Evolutionary conservation across 305 asterid species (phyloP).

Genomic region (Stenogyne calaminthoides): DNA sequence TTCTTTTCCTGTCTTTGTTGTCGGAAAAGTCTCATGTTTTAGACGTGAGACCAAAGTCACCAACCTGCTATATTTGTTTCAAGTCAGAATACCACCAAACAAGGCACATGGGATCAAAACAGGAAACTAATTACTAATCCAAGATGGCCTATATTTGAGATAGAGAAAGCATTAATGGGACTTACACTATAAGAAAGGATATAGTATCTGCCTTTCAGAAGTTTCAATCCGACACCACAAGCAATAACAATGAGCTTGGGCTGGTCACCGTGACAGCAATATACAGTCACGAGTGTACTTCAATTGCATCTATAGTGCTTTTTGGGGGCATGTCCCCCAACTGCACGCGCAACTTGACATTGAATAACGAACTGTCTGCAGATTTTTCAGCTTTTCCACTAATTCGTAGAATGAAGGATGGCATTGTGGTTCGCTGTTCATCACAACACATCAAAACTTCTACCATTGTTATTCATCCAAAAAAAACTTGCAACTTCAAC

Average conservation of each 20-base stretch:
- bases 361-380: conserved; percentile 63
- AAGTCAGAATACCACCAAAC: too few relatives aligned
- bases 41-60: too few relatives aligned
- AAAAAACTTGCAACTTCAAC: background rate
- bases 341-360: conserved; percentile 58
- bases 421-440: conserved; percentile 67
- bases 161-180: background rate
- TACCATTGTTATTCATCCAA: background rate
- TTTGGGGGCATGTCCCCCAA: conserved; percentile 43
- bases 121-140: background rate
- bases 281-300: conserved; percentile 12
- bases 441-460: background rate
- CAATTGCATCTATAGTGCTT: conserved; percentile 38
- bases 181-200: background rate
- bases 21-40: conserved; percentile 78
- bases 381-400: conserved; percentile 71
- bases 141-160: background rate
- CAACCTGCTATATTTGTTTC: too few relatives aligned
- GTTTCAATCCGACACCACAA: conserved; percentile 39
- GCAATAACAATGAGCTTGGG: conserved; percentile 25
- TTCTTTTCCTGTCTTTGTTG: conserved; percentile 88
- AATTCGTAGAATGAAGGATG: conserved; percentile 87
- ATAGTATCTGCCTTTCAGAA: background rate
- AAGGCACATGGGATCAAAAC: too few relatives aligned
- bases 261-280: background rate